Base-by-base conservation (phyloP, 78 protist genomes). In the Guillardia theta region DNA sequence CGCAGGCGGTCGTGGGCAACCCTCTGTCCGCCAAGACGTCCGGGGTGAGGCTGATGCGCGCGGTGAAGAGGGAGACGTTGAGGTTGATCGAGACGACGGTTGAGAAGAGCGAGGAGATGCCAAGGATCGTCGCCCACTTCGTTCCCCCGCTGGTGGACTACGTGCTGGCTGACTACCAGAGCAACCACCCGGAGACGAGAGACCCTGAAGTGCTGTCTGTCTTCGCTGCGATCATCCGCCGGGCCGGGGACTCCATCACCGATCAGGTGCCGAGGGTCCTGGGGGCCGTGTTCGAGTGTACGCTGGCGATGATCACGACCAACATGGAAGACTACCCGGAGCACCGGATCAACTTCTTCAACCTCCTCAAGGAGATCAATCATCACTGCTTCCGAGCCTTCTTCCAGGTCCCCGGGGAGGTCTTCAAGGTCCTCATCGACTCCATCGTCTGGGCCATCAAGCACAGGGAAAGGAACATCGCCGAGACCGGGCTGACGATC, bases 361-460 rank as follows among this genome's bases (percentile, higher is more conserved):
- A 95, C n/a, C 76, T 99, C 58, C 94, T 99, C 21, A 93, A 96
- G 47, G 96, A 97, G 44, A 92, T 99, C 92, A 98, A 98, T 93
- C 76, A 93, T 10, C 92, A 96, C 87, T 97, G 99, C 88, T 98
- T 97, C 96, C 96, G 78, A 39, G 96, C 93, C 36, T 92, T 96
- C 76, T 54, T 92, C 83, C 21, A 1, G 48, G 50, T 94, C 43
- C 80, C 95, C 37, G 45, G 18, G 48, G 64, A 44, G 43, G 95
- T 95, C 87, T 98, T 97, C 93, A 95, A 96, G 92, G 54, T 97
- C 19, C 83, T 98, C 39, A 93, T 99, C 47, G 98, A 98, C 92
- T 93, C 97, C 36, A 95, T 98, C 78, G 93, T 98, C 54, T 98
- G 99, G 99, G 99, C 99, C 0, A 70, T 98, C 92, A 97, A 98